Percentiles rank a stretch among this genome's conserved stretches.
Evolutionary conservation across 2,329 filamentous ascomycete species (phyloP).

Genomic region (Fusarium anthophilum): DNA sequence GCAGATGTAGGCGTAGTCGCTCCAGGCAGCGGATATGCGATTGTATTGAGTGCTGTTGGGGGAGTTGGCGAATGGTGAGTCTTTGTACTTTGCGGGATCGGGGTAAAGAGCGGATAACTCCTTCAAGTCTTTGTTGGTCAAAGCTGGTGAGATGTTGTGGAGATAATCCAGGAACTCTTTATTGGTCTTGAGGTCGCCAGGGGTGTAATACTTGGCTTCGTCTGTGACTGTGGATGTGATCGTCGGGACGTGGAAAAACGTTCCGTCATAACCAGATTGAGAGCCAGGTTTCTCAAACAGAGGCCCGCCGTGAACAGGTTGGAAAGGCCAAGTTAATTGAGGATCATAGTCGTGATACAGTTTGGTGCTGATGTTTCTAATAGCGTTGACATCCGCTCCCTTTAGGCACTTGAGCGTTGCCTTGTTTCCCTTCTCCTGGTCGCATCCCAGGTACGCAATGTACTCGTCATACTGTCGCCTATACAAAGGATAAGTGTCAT

Average conservation of each 20-base stretch:
- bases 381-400: slow-evolving; percentile 47
- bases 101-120: slow-evolving; percentile 47
- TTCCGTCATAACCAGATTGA: slow-evolving; percentile 49
- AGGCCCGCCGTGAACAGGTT: slow-evolving; percentile 56
- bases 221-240: slow-evolving; percentile 51
- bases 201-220: slow-evolving; percentile 49
- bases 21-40: slow-evolving; percentile 54
- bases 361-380: slow-evolving; percentile 50
- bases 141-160: slow-evolving; percentile 45
- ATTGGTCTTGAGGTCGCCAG: slow-evolving; percentile 48
- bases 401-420: slow-evolving; percentile 52
- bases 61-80: slow-evolving; percentile 49
- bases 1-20: slow-evolving; percentile 57
- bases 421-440: slow-evolving; percentile 38
- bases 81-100: slow-evolving; percentile 45
- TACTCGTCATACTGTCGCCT: slow-evolving; percentile 46
- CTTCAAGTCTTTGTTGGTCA: slow-evolving; percentile 45
- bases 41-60: slow-evolving; percentile 56
- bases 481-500: slow-evolving; percentile 47
- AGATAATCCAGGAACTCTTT: slow-evolving; percentile 50
- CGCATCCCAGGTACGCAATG: slow-evolving; percentile 43
- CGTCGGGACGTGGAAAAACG: slow-evolving; percentile 49
- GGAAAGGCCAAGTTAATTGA: slow-evolving; percentile 59
- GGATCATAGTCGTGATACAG: slow-evolving; percentile 51
- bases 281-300: slow-evolving; percentile 59